Conservation (phyloP, 768 basidiomycete genomes). For the Pisolithus sp. region DNA sequence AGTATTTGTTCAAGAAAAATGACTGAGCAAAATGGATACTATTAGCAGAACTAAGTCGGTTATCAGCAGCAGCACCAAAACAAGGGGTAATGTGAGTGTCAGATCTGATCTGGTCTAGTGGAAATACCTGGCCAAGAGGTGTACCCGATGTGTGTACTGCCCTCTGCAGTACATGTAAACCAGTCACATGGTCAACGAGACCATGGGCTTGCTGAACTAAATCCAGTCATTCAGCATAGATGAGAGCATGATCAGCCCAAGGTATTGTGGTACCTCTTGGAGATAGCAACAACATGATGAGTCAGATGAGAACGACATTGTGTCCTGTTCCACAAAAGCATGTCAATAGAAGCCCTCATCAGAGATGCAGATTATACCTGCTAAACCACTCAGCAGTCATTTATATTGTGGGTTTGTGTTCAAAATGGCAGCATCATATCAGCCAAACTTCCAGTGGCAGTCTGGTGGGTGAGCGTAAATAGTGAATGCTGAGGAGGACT, state of each 20-base stretch:
- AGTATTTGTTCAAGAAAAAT: conserved; percentile 5
- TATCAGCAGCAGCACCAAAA: conserved; percentile 5
- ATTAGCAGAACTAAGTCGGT: background rate
- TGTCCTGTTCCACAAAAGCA: conserved; percentile 3
- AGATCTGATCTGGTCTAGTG: conserved; percentile 5
- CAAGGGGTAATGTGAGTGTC: conserved; percentile 5
- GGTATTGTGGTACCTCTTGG: background rate
- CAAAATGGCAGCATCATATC: conserved; percentile 16
- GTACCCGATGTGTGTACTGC: background rate
- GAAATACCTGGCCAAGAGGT: conserved; percentile 2
- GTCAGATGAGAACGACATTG: conserved; percentile 10
- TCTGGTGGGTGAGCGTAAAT: conserved; percentile 16
- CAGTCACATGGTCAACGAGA: background rate
- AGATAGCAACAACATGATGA: conserved; percentile 10
- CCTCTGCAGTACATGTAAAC: conserved; percentile 4
- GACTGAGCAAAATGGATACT: conserved; percentile 2
- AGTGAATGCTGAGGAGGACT: conserved; percentile 2
- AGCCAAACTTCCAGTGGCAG: conserved; percentile 13
- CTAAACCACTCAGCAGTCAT: conserved; percentile 13
- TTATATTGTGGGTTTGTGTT: conserved; percentile 11
- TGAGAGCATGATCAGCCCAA: conserved; percentile 10
- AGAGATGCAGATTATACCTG: conserved; percentile 4
- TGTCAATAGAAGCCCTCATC: background rate
- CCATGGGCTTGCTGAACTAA: conserved; percentile 14
- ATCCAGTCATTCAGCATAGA: conserved; percentile 23